Percentiles rank a stretch among this genome's conserved stretches.
phyloP scores from a whole-genome alignment of 805 yeast genomes.

The Saturnispora saitoi region DNA sequence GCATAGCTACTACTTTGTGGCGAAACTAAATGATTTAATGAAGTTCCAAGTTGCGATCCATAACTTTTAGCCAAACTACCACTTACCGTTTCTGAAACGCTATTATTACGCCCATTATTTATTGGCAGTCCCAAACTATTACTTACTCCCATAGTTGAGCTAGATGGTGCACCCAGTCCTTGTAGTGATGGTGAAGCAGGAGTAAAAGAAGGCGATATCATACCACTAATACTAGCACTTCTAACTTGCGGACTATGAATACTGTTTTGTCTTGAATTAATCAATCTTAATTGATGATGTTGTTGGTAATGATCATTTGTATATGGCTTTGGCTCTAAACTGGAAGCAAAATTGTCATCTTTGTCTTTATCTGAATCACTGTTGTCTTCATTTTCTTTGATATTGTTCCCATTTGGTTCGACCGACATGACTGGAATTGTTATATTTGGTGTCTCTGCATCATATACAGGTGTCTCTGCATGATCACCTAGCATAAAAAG shows the following conservation, averaged over 20 bases:
- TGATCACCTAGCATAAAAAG: neutral
- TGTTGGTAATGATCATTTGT: conserved; percentile 2
- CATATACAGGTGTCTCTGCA: neutral
- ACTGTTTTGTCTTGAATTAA: conserved; percentile 3
- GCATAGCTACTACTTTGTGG: conserved; percentile 30
- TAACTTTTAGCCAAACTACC: conserved; percentile 19
- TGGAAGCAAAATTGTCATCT: neutral
- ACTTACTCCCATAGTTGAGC: conserved; percentile 3
- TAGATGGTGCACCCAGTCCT: neutral
- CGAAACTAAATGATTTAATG: conserved; percentile 27
- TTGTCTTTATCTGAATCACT: neutral
- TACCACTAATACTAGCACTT: neutral
- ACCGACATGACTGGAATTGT: neutral
- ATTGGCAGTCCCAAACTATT: conserved; percentile 1
- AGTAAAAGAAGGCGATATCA: conserved; percentile 5
- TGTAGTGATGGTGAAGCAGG: conserved; percentile 8
- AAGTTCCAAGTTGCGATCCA: conserved; percentile 26
- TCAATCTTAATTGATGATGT: neutral
- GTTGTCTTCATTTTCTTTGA: neutral
- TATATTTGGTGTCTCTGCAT: neutral
- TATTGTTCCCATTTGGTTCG: neutral
- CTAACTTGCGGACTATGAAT: neutral
- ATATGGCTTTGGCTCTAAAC: conserved; percentile 1
- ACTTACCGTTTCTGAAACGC: conserved; percentile 3
- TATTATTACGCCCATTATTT: conserved; percentile 1